These are phyloP conservation scores for Alternaria triticina DNA, from an alignment of 2,329 filamentous ascomycete genomes.

Conservation along the genomic window DNA sequence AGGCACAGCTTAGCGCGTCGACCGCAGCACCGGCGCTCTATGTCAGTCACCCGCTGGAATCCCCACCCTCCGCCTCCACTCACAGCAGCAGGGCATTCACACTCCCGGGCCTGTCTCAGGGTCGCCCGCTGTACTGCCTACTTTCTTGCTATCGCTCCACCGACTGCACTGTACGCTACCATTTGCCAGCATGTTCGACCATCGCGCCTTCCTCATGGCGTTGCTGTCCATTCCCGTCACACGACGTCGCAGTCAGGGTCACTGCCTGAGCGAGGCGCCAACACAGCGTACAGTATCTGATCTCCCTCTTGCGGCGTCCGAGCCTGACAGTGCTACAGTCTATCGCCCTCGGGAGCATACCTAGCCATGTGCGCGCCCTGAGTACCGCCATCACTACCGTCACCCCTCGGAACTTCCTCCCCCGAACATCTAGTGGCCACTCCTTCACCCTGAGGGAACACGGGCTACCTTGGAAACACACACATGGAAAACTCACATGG, in stretches of 20 bases:
- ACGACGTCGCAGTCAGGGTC: conserved; percentile 7
- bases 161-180: not conserved
- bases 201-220: conserved; percentile 7
- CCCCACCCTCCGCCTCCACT: conserved; percentile 21
- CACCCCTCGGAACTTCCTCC: not conserved
- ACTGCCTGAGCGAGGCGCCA: not conserved
- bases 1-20: conserved; percentile 19
- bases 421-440: not conserved
- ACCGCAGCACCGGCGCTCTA: conserved; percentile 7
- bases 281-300: conserved; percentile 5
- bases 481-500: not conserved
- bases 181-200: not conserved
- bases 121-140: not conserved
- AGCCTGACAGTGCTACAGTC: conserved; percentile 9
- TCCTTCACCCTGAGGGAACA: not conserved
- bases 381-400: not conserved
- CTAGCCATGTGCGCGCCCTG: not conserved
- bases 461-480: not conserved
- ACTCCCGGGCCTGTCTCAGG: not conserved
- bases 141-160: not conserved
- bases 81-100: conserved; percentile 10
- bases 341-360: not conserved
- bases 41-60: conserved; percentile 13
- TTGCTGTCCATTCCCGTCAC: conserved; percentile 9
- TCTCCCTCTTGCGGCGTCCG: not conserved